Base-by-base conservation (phyloP, 257 asterid species). In the Buddleja alternifolia region DNA sequence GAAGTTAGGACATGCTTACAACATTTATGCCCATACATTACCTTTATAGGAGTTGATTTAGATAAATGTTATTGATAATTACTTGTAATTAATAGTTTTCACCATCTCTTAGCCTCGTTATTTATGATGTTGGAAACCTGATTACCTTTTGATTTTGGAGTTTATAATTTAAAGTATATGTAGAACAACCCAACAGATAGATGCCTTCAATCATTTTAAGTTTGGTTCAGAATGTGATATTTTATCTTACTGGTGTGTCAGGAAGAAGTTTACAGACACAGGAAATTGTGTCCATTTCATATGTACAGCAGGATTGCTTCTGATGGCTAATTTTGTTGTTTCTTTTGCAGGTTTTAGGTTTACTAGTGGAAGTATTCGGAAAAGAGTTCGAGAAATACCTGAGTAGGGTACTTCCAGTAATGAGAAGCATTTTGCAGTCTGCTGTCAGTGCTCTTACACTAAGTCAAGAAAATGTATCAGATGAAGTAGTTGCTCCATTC, bases 311-410 rank as follows among this genome's bases (percentile, higher is more conserved):
- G 8, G 25, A 9, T 16, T 40, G 53, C 66, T 29, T 65, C 62
- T 74, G 59, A 66, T 65, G 6, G 50, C 63, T 65, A 53, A 29
- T 50, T 70, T 82, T 24, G 16, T 74, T 16, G 6, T 62, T 41
- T 71, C 32, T 36, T 69, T 69, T 40, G 20, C 86, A 93, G 99
- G 96, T 85, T 62, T 76, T 93, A 73, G 97, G 97, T 67, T 83
- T 93, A 71, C 85, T 93, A 39, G 87, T 85, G 41, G 99, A 93
- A 80, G 94, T 75, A 46, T 82, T 77, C 66, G 86, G 81, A 45
- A 73, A 75, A 71, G 71, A 77, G 45, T 93, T 90, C 66, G 77
- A 82, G 24, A 66, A 68, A 45, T 78, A 87, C 78, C 78, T 88
- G 53, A 48, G 39, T 70, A 46, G 50, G 29, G 82, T 85, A 68